Conservation (phyloP, 2,329 filamentous ascomycete species). For the Magnaporthales sp. region DNA sequence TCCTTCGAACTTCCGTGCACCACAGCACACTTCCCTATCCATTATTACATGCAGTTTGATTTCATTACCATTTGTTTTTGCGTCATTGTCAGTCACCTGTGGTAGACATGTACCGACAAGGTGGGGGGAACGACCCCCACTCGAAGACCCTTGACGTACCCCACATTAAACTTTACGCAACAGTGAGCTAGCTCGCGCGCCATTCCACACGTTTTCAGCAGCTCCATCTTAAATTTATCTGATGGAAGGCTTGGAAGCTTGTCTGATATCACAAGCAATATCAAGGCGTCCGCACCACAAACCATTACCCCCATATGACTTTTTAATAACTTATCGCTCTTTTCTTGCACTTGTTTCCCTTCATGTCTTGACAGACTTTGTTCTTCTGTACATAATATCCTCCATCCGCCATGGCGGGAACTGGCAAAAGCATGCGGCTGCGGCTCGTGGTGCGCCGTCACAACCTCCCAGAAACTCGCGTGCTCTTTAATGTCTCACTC, state of each 20-base stretch:
- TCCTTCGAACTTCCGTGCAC: neutral
- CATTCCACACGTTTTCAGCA: neutral
- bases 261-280: neutral
- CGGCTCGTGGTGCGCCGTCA: conserved; percentile 66
- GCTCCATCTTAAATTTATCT: neutral
- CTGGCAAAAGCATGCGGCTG: conserved; percentile 51
- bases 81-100: neutral
- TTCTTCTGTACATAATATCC: neutral
- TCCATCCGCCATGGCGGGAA: neutral
- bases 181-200: neutral
- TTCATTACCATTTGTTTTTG: neutral
- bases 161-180: neutral
- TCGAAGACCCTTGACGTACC: neutral
- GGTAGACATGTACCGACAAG: neutral
- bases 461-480: conserved; percentile 59
- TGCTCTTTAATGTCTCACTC: conserved; percentile 60
- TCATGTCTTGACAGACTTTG: neutral
- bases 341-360: neutral
- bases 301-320: neutral
- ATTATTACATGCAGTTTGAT: neutral
- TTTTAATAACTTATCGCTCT: neutral
- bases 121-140: neutral
- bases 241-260: neutral
- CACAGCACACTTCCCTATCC: neutral
- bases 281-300: neutral